These are phyloP conservation scores for Geotrichum restrictum DNA, from an alignment of 1,139 yeast species.

Conservation along the genomic window DNA sequence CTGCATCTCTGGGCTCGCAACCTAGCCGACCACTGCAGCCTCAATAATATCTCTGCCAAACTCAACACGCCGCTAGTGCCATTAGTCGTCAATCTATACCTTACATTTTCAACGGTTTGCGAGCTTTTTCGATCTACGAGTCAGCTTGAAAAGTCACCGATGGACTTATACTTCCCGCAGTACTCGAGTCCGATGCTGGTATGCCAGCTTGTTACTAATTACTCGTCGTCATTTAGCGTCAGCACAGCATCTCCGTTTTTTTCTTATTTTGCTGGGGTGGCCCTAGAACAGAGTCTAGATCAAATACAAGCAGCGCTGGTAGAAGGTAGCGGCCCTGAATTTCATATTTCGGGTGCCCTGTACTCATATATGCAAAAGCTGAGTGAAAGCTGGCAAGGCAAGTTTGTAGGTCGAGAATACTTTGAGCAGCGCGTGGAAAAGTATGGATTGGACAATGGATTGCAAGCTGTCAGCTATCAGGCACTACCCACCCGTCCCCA, in stretches of 20 bases:
- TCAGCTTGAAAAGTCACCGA: neutral
- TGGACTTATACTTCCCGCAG: slow-evolving; percentile 1
- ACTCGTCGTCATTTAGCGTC: slow-evolving; percentile 2
- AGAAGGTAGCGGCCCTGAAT: neutral
- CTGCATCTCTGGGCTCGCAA: slow-evolving; percentile 22
- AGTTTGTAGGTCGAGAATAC: neutral
- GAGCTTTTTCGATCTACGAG: neutral
- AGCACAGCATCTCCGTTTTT: slow-evolving; percentile 10
- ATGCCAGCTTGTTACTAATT: slow-evolving; percentile 2
- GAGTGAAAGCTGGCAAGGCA: neutral
- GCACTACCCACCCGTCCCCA: neutral
- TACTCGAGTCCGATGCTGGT: neutral
- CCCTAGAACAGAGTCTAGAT: slow-evolving; percentile 2
- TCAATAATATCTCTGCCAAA: neutral
- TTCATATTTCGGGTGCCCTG: neutral
- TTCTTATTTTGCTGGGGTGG: slow-evolving; percentile 2
- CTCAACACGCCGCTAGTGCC: slow-evolving; percentile 1
- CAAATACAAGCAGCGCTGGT: slow-evolving; percentile 2
- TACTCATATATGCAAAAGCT: neutral
- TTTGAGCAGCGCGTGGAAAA: neutral
- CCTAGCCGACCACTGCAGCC: slow-evolving; percentile 4
- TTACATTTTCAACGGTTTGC: slow-evolving; percentile 8
- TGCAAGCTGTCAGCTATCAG: neutral
- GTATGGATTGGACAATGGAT: neutral
- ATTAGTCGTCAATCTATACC: slow-evolving; percentile 1